These are phyloP conservation scores for Trichoderma asperelloides DNA, from an alignment of 495 filamentous ascomycete species.

Conservation along the genomic window DNA sequence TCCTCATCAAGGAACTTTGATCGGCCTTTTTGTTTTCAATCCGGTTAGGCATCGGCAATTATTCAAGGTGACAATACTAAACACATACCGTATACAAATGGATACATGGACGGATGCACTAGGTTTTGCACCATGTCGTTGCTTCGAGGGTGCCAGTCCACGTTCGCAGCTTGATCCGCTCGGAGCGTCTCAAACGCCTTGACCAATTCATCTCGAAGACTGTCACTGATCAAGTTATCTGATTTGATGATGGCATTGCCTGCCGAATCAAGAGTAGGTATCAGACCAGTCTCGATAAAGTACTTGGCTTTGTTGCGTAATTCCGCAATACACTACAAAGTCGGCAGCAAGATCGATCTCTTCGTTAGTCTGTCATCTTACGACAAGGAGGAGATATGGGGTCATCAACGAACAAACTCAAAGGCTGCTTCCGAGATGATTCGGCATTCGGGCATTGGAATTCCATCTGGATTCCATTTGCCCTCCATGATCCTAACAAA, in stretches of 20 bases:
- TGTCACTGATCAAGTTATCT: conserved; percentile 16
- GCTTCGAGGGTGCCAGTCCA: conserved; percentile 52
- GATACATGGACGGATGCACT: conserved; percentile 55
- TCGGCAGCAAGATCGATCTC: background rate
- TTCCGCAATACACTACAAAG: conserved; percentile 37
- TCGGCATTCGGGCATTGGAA: background rate
- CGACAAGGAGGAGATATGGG: no score
- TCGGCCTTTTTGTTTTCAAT: background rate
- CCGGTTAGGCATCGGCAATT: background rate
- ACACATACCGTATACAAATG: conserved; percentile 41
- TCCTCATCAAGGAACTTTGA: conserved; percentile 23
- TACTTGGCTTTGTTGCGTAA: conserved; percentile 35
- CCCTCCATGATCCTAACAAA: conserved; percentile 17
- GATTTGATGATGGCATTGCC: conserved; percentile 21
- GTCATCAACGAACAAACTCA: conserved; percentile 29
- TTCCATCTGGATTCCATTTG: conserved; percentile 1
- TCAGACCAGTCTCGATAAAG: conserved; percentile 26
- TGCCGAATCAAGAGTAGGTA: conserved; percentile 25
- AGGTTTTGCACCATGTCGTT: conserved; percentile 49
- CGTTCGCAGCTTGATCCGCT: conserved; percentile 30
- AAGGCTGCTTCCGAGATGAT: conserved; percentile 25
- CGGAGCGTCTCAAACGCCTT: conserved; percentile 26
- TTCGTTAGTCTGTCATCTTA: background rate
- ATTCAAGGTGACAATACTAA: background rate
- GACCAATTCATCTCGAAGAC: conserved; percentile 15